Evolutionary conservation across 2,329 filamentous ascomycete genomes (phyloP), one percentile per base, ranked within the genome.

Genomic region (Orbilia blumenaviensis): DNA sequence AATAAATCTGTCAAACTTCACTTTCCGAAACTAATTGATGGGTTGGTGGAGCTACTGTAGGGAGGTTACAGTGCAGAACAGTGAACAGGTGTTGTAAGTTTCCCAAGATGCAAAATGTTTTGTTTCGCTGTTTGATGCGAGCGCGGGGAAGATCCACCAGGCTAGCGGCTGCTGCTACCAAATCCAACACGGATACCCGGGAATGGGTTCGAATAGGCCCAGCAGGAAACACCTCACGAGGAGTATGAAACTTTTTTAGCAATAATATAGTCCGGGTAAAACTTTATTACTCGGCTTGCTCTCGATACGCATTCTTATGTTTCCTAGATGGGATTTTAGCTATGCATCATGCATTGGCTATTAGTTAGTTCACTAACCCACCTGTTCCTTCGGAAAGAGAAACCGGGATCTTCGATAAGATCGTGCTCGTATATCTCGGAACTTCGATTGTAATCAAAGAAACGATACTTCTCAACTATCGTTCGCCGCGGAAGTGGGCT

Each of bases 121-220:
- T 27, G 64, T 34, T 64, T 38, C 42, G 29, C n/a, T 18, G 44
- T 52, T 41, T 18, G 41, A 44, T 56, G 52, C 52, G 52, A 56
- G 32, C 52, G 52, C 52, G 52, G 52, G 52, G 52, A 44, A 60
- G 10, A 10, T 54, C n/a, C 25, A 50, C 27, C 8, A 18, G n/a
- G 18, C 50, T 32, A 25, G 18, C 64, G 64, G 52, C 6, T 68
- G 52, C 42, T 42, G 27, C 52, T 68, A 23, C 64, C 64, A 25
- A 41, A 68, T 60, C 21, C 18, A 42, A 41, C n/a, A 12, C 32
- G 14, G 44, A 68, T 68, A 68, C 44, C 38, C 52, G 64, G 52
- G 52, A 66, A 42, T 9, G 14, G 64, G 64, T 18, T 56, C 23
- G 10, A 48, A 32, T 41, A 68, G 38, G 64, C 64, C 23, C 14